Base-by-base conservation (phyloP, 352 stramenopile species). In the Phytophthora tentaculata region DNA sequence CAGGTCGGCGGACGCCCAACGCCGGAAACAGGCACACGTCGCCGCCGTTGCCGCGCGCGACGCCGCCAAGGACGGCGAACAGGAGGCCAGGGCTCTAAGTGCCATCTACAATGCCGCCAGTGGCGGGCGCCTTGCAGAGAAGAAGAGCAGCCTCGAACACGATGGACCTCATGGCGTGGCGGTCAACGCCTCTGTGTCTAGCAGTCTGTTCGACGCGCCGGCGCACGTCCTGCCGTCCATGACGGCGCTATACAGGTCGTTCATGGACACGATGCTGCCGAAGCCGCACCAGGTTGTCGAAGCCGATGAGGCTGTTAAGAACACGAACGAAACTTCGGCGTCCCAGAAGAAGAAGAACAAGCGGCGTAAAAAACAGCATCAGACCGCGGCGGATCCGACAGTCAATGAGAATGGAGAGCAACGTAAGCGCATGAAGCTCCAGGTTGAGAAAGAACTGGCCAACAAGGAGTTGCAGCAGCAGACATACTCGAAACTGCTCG, bases 241-340 rank as follows among this genome's bases (percentile, higher is more conserved):
- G 79, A 89, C 86, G 44, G 79, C 84, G 28, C 69, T 96, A 39
- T 96, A 95, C 71, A 73, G 84, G 3, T 91, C 84, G 45, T 96
- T 94, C 62, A 92, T 96, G 86, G 88, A 96, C 64, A 89, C 85
- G 66, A 93, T 96, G 82, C 74, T 96, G 51, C 73, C 80, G 7
- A 94, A 94, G 62, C 71, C 84, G 4, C 75, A 83, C 39, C 69
- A 76, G 24, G 56, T 48, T 20, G 53, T 44, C 1, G 29, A 72
- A 5, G 49, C 49, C 14, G 57, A 77, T 20, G 57, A 77, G 54
- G 32, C 67, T 22, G 45, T 43, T 12, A 68, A 56, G 41, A 57
- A 62, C 16, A 50, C 41, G 48, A 50, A 53, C 12, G 47, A 67
- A 14, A 12, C 35, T 10, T 39, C 56, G 19, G 47, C n/a, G 24